Conservation (phyloP, 2,329 filamentous ascomycete genomes). For the Paraphoma chrysanthemicola region DNA sequence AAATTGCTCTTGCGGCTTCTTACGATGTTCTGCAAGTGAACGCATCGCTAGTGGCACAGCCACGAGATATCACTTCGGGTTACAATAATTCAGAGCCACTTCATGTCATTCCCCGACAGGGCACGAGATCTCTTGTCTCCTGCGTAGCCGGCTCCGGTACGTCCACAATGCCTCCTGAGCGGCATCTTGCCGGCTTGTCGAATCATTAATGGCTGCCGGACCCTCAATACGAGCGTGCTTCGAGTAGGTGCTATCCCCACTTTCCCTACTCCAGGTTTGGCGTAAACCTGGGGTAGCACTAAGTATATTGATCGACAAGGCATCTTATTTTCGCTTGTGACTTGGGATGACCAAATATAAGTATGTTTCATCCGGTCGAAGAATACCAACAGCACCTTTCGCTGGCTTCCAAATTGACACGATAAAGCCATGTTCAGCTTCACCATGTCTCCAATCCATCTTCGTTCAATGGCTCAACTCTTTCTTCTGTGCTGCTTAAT, state of each 20-base stretch:
- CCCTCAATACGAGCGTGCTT: neutral
- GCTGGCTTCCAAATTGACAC: neutral
- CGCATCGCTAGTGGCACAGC: no score
- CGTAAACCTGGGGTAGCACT: neutral
- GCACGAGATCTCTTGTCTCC: no score
- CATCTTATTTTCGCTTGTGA: neutral
- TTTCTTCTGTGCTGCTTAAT: neutral
- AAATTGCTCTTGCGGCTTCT: no score
- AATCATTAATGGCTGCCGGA: neutral
- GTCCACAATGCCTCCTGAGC: no score
- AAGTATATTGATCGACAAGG: neutral
- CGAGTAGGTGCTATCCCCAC: neutral
- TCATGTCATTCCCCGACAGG: no score
- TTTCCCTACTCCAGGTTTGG: neutral
- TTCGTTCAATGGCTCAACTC: neutral
- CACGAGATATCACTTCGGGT: no score
- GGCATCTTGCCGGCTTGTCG: no score
- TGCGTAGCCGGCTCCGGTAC: no score
- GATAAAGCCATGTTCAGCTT: no score
- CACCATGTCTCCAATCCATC: no score
- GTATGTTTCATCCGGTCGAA: neutral
- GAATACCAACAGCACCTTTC: neutral
- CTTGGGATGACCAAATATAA: neutral
- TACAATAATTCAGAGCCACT: no score
- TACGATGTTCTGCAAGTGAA: no score